Base-by-base conservation (phyloP, 805 yeast species). In the Suhomyces xylopsoci region DNA sequence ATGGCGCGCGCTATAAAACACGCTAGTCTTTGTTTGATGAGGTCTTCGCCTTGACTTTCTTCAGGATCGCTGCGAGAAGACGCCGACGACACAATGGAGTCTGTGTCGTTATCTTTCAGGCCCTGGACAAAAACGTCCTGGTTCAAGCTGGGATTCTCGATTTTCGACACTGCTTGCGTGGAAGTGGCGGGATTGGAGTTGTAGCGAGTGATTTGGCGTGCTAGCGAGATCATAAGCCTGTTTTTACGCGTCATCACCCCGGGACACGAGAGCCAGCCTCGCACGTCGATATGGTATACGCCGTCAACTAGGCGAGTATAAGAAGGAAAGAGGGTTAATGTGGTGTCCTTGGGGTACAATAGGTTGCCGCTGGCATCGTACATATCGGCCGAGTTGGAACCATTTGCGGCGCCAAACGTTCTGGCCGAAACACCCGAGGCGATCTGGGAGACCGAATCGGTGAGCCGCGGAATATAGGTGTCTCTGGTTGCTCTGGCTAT, bases 181-280 rank as follows among this genome's bases (percentile, higher is more conserved):
- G 56, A 15, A 24, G 52, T 5, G 5, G 44, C 38, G 7, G 51
- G 19, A 15, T 36, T 45, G 1, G 62, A 52, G 22, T 66, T 67
- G 51, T 66, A 69, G 48, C 82, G 81, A 0, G 84, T 80, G 48
- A 88, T 71, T 65, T 88, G 90, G 54, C 82, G 81, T 3, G 90
- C 89, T 44, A 90, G 68, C 0, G 90, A 78, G 20, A 87, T 65
- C 30, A 92, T 73, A 44, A 92, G 65, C 53, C 85, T 73, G 66
- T 90, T 90, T 62, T 87, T 90, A 42, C 96, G 74, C 28, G 81
- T 79, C 76, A 83, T 80, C 7, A 79, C 73, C 0, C 96, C 96
- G 0, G 91, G 90, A 42, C 88, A 76, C 9, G 82, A 77, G 25
- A 87, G 70, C 80, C 88, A 82, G 6, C 97, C 97, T 44, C 88